phyloP scores from a whole-genome alignment of 1,284 basidiomycete genomes.

The Tetrapyrgos nigripes region DNA sequence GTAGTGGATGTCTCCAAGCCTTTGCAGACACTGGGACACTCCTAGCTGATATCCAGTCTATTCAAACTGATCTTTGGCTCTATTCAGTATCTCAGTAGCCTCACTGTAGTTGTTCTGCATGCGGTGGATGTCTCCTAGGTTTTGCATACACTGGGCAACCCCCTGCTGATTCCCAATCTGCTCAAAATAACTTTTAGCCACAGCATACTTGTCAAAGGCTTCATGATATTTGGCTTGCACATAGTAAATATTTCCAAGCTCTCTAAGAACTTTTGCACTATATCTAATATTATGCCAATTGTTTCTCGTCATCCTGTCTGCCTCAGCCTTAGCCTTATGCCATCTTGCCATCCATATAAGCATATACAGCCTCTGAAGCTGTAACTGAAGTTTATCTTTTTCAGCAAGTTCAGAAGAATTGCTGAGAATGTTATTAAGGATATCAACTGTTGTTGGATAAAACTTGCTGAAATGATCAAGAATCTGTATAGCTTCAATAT shows the following conservation, averaged over 20 bases:
- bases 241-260: not conserved
- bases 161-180: not conserved
- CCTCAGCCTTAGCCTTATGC: not conserved
- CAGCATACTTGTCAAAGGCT: not conserved
- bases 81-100: constrained; percentile 7
- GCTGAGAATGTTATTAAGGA: not conserved
- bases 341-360: not conserved
- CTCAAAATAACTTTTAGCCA: not conserved
- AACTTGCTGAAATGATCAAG: not conserved
- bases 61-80: constrained; percentile 10
- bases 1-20: not conserved
- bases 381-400: not conserved
- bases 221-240: not conserved
- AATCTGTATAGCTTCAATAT: not conserved
- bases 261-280: constrained; percentile 4
- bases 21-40: no score
- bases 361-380: not conserved
- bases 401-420: not conserved
- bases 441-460: not conserved
- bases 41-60: no score
- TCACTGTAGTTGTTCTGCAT: not conserved
- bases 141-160: not conserved
- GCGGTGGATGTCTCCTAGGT: not conserved
- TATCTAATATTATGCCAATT: not conserved
- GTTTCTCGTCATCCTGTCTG: not conserved